Conservation (phyloP, 768 basidiomycete genomes). For the Rhodocollybia butyracea region DNA sequence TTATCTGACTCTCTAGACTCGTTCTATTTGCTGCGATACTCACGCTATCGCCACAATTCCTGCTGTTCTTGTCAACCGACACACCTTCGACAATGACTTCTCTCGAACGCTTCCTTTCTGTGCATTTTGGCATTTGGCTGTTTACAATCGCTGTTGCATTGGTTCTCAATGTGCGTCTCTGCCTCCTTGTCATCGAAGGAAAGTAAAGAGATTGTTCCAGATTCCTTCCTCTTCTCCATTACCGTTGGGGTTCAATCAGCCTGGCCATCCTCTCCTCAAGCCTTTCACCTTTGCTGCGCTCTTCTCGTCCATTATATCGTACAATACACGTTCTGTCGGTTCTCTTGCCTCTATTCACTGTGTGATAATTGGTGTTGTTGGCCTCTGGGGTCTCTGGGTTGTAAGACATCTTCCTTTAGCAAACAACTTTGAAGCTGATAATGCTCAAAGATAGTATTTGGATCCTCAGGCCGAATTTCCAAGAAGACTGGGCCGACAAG, state of each 20-base stretch:
- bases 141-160: slow-evolving; percentile 52
- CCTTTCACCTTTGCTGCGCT: slow-evolving; percentile 54
- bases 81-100: slow-evolving; percentile 46
- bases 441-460: slow-evolving; percentile 53
- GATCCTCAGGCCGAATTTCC: slow-evolving; percentile 51
- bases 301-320: slow-evolving; percentile 61
- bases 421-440: not conserved
- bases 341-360: slow-evolving; percentile 51
- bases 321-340: slow-evolving; percentile 57
- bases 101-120: slow-evolving; percentile 65
- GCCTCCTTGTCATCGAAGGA: slow-evolving; percentile 12
- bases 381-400: slow-evolving; percentile 69
- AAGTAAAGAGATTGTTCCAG: slow-evolving; percentile 18
- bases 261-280: slow-evolving; percentile 58
- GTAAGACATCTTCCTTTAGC: slow-evolving; percentile 37
- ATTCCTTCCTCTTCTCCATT: slow-evolving; percentile 38
- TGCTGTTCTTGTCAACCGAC: slow-evolving; percentile 63
- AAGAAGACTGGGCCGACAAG: slow-evolving; percentile 82
- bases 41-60: slow-evolving; percentile 55
- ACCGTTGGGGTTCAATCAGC: slow-evolving; percentile 20
- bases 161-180: slow-evolving; percentile 55
- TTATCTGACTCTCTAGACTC: slow-evolving; percentile 27
- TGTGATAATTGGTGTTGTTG: slow-evolving; percentile 46
- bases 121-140: slow-evolving; percentile 65
- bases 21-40: slow-evolving; percentile 32